phyloP scores from a whole-genome alignment of 371 early-diverging fungal species.

The Enteropsectra breve region DNA sequence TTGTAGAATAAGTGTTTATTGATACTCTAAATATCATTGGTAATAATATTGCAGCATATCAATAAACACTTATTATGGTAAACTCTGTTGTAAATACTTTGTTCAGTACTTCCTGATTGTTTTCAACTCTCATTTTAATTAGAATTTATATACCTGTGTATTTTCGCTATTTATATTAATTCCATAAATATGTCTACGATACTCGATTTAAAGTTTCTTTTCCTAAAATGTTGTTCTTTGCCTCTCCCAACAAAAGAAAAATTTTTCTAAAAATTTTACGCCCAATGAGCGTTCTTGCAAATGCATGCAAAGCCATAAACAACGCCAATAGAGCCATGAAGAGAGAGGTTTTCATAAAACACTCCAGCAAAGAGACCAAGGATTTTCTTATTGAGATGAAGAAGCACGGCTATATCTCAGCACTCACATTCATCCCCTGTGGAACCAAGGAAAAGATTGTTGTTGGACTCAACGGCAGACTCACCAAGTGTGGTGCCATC shows the following conservation, averaged over 20 bases:
- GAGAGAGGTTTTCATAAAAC: slow-evolving; percentile 87
- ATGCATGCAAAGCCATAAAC: slow-evolving; percentile 76
- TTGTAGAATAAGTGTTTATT: too few species aligned
- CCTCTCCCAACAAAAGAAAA: neutral
- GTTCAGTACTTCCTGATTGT: too few species aligned
- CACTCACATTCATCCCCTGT: slow-evolving; percentile 93
- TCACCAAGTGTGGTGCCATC: slow-evolving; percentile 99
- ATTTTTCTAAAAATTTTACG: slow-evolving; percentile 26
- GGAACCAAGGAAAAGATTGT: slow-evolving; percentile 96
- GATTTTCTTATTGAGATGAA: slow-evolving; percentile 96
- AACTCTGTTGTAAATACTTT: too few species aligned
- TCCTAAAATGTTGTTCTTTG: too few species aligned
- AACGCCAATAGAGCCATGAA: slow-evolving; percentile 94
- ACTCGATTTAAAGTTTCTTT: too few species aligned
- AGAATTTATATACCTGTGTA: too few species aligned
- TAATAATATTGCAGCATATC: too few species aligned
- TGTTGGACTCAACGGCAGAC: slow-evolving; percentile 89
- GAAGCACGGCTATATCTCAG: slow-evolving; percentile 94
- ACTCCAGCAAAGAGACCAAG: slow-evolving; percentile 85
- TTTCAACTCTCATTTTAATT: too few species aligned
- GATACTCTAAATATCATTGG: too few species aligned
- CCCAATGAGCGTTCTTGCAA: slow-evolving; percentile 52
- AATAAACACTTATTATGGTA: too few species aligned
- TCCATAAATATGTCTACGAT: too few species aligned
- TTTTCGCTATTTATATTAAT: too few species aligned